Conservation (phyloP, 169 alveolate genomes). For the Cryptosporidium ubiquitum region DNA sequence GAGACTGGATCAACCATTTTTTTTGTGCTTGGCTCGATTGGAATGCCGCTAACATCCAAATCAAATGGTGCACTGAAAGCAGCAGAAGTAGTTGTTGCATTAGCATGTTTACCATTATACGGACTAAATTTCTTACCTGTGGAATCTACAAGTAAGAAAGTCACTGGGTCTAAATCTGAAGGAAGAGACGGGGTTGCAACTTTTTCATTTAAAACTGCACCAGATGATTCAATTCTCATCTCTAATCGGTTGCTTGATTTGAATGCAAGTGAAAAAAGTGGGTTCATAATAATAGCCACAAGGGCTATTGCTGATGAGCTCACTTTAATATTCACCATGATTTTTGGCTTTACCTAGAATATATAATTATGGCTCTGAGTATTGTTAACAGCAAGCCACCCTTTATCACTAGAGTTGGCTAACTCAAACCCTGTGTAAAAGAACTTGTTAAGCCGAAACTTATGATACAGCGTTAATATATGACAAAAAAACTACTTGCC, state of each 20-base stretch:
- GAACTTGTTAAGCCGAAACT: slow-evolving; percentile 10
- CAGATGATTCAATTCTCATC: slow-evolving; percentile 42
- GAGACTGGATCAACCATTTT: slow-evolving; percentile 31
- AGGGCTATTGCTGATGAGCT: slow-evolving; percentile 54
- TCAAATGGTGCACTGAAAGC: slow-evolving; percentile 34
- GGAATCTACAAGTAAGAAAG: slow-evolving; percentile 24
- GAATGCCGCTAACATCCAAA: slow-evolving; percentile 34
- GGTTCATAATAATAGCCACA: slow-evolving; percentile 33
- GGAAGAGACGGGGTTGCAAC: slow-evolving; percentile 13
- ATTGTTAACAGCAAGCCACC: slow-evolving; percentile 7
- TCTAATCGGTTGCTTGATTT: slow-evolving; percentile 33
- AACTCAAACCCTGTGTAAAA: slow-evolving; percentile 15
- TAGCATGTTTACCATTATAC: slow-evolving; percentile 18
- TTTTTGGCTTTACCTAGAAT: neutral
- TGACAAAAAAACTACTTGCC: slow-evolving; percentile 33
- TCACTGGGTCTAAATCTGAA: slow-evolving; percentile 18
- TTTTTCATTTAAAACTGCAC: slow-evolving; percentile 13
- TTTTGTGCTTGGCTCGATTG: slow-evolving; percentile 46
- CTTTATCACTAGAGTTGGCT: slow-evolving; percentile 9
- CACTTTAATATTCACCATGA: slow-evolving; percentile 30
- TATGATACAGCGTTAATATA: slow-evolving; percentile 33
- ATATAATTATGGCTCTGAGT: neutral
- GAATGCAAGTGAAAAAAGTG: slow-evolving; percentile 10
- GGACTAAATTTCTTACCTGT: slow-evolving; percentile 24
- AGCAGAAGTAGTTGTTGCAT: neutral